Evolutionary conservation across 1,284 basidiomycete genomes (phyloP).

Genomic region (Boletus hoseneyae): DNA sequence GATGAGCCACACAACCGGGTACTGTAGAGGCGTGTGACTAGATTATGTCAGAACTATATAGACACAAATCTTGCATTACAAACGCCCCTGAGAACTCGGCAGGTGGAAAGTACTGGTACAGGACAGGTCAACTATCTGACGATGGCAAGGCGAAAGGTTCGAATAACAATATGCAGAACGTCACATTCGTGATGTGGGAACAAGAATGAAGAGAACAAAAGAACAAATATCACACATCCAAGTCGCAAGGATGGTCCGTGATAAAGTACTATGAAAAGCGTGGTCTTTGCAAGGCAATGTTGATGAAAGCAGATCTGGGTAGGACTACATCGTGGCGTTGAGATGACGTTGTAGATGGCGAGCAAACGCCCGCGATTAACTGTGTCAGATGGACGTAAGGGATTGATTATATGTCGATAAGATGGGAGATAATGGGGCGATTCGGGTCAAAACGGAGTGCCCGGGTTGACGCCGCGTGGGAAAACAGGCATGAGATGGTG

Average conservation of each 20-base stretch:
- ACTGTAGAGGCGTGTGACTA: constrained; percentile 25
- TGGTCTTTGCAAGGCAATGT: constrained; percentile 12
- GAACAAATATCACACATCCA: constrained; percentile 28
- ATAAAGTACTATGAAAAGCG: constrained; percentile 18
- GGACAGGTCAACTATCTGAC: too few relatives aligned
- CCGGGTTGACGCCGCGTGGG: constrained; percentile 25
- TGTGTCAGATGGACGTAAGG: constrained; percentile 29
- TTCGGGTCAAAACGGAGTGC: constrained; percentile 18
- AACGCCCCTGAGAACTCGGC: not conserved
- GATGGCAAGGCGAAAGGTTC: not conserved
- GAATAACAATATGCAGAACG: constrained; percentile 11
- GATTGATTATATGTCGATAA: constrained; percentile 32
- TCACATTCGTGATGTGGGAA: constrained; percentile 18
- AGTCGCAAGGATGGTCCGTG: constrained; percentile 31
- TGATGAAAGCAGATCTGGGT: constrained; percentile 22
- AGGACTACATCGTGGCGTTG: constrained; percentile 28
- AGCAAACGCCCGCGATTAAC: constrained; percentile 27
- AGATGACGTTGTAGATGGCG: constrained; percentile 28
- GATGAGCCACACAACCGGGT: not conserved
- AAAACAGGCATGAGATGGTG: constrained; percentile 61
- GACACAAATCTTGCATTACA: constrained; percentile 8
- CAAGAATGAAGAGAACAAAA: constrained; percentile 24
- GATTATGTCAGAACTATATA: constrained; percentile 33
- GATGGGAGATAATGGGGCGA: constrained; percentile 7
- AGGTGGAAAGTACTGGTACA: too few relatives aligned